Conservation (phyloP, 177 flowering plant species). For the Vitis hybrid region DNA sequence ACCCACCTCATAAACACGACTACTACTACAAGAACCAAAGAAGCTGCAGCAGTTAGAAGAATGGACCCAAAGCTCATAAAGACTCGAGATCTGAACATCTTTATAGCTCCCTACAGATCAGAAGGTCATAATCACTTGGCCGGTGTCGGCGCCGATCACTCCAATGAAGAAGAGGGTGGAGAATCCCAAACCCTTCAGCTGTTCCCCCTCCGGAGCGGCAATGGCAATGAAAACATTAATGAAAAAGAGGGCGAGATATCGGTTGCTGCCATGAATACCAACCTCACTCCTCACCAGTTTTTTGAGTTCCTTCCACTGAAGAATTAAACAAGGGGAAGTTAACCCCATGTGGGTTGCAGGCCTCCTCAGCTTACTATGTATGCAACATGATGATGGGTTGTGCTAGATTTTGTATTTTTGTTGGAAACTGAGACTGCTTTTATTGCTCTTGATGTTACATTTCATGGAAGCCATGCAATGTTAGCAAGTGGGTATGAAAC, state of each 20-base stretch:
- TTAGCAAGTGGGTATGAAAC: slow-evolving; percentile 16
- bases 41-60: neutral
- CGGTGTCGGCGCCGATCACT: neutral
- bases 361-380: slow-evolving; percentile 1
- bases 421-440: slow-evolving; percentile 25
- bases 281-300: slow-evolving; percentile 36
- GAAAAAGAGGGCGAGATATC: slow-evolving; percentile 21
- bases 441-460: slow-evolving; percentile 15
- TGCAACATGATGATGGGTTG: slow-evolving; percentile 9
- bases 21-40: neutral
- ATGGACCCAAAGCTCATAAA: slow-evolving; percentile 23
- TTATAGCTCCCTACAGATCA: slow-evolving; percentile 13
- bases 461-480: slow-evolving; percentile 17
- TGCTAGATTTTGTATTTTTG: slow-evolving; percentile 14
- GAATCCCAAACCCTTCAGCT: slow-evolving; percentile 60
- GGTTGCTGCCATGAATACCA: slow-evolving; percentile 10
- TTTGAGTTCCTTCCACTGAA: slow-evolving; percentile 72
- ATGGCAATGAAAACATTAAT: slow-evolving; percentile 6
- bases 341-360: neutral
- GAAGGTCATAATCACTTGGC: neutral
- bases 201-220: slow-evolving; percentile 51
- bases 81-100: slow-evolving; percentile 21
- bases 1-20: slow-evolving; percentile 20
- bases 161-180: slow-evolving; percentile 7
- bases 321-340: slow-evolving; percentile 23